Conservation (phyloP, 257 asterid genomes). For the Solanum pennellii region DNA sequence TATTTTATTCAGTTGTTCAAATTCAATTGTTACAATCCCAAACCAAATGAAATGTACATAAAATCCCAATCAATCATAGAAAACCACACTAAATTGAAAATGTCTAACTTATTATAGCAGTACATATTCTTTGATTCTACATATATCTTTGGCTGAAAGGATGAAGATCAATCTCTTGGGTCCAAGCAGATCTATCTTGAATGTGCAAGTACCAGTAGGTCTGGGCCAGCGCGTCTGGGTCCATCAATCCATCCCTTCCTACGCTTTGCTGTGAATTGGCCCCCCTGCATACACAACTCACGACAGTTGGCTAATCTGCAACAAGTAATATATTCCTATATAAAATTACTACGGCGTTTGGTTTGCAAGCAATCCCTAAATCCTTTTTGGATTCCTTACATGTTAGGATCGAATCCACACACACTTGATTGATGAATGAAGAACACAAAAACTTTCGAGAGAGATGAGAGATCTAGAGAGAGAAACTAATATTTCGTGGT, state of each 20-base stretch:
- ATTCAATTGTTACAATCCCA: not conserved
- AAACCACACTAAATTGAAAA: not conserved
- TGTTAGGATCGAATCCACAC: no score
- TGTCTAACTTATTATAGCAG: not conserved
- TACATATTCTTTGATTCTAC: not conserved
- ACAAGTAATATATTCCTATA: not conserved
- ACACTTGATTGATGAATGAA: no score
- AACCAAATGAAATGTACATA: not conserved
- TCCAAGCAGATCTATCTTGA: conserved; percentile 5
- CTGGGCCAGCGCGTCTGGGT: conserved; percentile 19
- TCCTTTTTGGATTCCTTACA: not conserved
- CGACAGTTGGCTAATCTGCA: not conserved
- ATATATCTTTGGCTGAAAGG: not conserved
- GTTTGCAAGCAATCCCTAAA: not conserved
- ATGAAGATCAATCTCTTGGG: conserved; percentile 7
- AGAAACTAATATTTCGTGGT: no score
- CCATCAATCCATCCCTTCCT: conserved; percentile 24
- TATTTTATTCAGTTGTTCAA: not conserved
- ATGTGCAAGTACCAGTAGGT: conserved; percentile 6
- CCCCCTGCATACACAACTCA: conserved; percentile 9
- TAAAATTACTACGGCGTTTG: not conserved
- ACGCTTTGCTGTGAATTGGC: conserved; percentile 8
- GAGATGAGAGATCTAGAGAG: no score
- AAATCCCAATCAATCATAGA: not conserved
- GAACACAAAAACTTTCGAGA: no score